phyloP scores from a whole-genome alignment of 352 stramenopile genomes.

The Globisporangium nunn region DNA sequence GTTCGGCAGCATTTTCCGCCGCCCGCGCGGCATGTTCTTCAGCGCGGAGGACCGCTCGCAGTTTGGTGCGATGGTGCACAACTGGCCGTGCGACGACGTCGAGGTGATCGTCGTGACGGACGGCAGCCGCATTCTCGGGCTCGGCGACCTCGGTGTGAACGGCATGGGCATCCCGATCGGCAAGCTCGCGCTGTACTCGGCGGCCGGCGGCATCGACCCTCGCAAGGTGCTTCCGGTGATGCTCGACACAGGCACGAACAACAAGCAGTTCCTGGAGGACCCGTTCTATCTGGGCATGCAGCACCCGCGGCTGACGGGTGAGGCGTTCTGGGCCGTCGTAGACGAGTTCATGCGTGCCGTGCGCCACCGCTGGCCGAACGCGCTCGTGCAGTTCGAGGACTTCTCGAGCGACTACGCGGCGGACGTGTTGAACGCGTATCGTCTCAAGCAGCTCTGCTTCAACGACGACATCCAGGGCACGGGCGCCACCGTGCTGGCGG shows the following conservation, averaged over 20 bases:
- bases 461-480: slow-evolving; percentile 99
- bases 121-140: slow-evolving; percentile 93
- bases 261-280: slow-evolving; percentile 90
- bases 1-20: slow-evolving; percentile 88
- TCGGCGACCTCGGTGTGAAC: slow-evolving; percentile 95
- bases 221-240: slow-evolving; percentile 93
- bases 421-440: slow-evolving; percentile 92
- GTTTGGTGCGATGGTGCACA: slow-evolving; percentile 89
- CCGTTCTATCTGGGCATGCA: slow-evolving; percentile 94
- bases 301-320: slow-evolving; percentile 83
- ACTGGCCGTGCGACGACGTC: slow-evolving; percentile 96
- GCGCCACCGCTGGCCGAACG: slow-evolving; percentile 87
- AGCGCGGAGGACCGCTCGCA: slow-evolving; percentile 88
- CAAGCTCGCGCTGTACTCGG: slow-evolving; percentile 93
- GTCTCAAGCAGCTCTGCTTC: slow-evolving; percentile 92
- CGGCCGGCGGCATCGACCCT: slow-evolving; percentile 91
- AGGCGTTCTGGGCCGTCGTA: slow-evolving; percentile 93
- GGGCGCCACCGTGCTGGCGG: slow-evolving; percentile 91
- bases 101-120: slow-evolving; percentile 97
- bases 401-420: slow-evolving; percentile 89
- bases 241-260: slow-evolving; percentile 96
- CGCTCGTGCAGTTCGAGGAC: slow-evolving; percentile 96
- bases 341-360: slow-evolving; percentile 91
- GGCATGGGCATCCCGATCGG: slow-evolving; percentile 98
- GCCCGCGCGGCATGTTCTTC: slow-evolving; percentile 94